Evolutionary conservation across 140 eudicot genomes (phyloP).

Genomic region (Senecio squalidus): DNA sequence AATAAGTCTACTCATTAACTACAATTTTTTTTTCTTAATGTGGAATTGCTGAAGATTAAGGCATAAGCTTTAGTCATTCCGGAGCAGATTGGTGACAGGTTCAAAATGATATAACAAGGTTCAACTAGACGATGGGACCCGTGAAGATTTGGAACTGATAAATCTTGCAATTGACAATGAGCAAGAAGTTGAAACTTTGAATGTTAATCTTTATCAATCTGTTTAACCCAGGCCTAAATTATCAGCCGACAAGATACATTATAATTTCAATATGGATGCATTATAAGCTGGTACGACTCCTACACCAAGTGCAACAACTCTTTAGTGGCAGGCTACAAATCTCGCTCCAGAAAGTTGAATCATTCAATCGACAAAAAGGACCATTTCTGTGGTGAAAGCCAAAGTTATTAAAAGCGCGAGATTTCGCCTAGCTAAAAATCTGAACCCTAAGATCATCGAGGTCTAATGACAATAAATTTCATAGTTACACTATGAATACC

Average conservation of each 20-base stretch:
- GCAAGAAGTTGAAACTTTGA: conserved; percentile 38
- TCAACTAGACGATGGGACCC: conserved; percentile 48
- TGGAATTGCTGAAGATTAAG: conserved; percentile 77
- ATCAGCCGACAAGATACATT: conserved; percentile 45
- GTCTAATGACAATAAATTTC: no score
- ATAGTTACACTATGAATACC: no score
- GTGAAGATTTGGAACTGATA: conserved; percentile 55
- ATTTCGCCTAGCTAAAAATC: no score
- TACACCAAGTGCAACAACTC: conserved; percentile 10
- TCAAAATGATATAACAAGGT: conserved; percentile 61
- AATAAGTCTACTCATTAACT: conserved; percentile 1
- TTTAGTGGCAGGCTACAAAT: conserved; percentile 58
- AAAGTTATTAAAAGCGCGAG: no score
- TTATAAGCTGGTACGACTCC: conserved; percentile 38
- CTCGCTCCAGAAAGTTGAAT: conserved; percentile 47
- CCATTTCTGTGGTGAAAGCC: conserved; percentile 17
- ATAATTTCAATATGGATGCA: conserved; percentile 51
- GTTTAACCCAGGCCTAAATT: conserved; percentile 43
- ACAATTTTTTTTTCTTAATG: conserved; percentile 9
- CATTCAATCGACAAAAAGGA: conserved; percentile 7
- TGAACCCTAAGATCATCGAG: no score
- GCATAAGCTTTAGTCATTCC: conserved; percentile 57
- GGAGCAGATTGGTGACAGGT: conserved; percentile 51
- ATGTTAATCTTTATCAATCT: conserved; percentile 59
- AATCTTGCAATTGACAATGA: conserved; percentile 71